These are phyloP conservation scores for Rutstroemia sp. DNA, from an alignment of 2,329 filamentous ascomycete genomes.

Conservation along the genomic window DNA sequence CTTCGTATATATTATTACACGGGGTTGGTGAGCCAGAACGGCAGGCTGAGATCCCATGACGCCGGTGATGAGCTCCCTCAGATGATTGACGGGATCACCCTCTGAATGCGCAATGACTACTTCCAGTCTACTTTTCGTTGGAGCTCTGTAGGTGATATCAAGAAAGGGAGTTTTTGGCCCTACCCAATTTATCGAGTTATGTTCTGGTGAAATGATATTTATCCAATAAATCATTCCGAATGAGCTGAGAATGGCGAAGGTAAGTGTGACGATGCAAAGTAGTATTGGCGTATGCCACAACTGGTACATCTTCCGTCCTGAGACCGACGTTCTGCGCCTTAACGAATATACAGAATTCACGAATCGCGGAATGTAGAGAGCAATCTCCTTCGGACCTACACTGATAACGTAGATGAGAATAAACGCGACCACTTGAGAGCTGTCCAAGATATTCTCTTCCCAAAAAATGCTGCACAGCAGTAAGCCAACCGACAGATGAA, in stretches of 20 bases:
- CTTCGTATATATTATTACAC: slow-evolving; percentile 26
- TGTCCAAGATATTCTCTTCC: slow-evolving; percentile 21
- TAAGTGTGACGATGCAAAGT: slow-evolving; percentile 15
- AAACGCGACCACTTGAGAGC: slow-evolving; percentile 21
- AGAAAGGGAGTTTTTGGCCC: slow-evolving; percentile 11
- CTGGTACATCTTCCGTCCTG: slow-evolving; percentile 11
- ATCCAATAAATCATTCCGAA: slow-evolving; percentile 21
- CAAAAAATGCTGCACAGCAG: slow-evolving; percentile 1
- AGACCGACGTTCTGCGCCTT: slow-evolving; percentile 13
- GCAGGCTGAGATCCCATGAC: slow-evolving; percentile 12
- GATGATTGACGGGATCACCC: slow-evolving; percentile 16
- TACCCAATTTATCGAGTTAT: slow-evolving; percentile 16
- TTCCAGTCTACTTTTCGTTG: slow-evolving; percentile 19
- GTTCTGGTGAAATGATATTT: slow-evolving; percentile 19
- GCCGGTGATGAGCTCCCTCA: slow-evolving; percentile 15
- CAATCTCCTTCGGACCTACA: slow-evolving; percentile 24
- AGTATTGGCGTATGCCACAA: slow-evolving; percentile 21
- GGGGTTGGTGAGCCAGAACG: slow-evolving; percentile 12
- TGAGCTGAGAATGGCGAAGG: slow-evolving; percentile 18
- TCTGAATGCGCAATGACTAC: slow-evolving; percentile 24
- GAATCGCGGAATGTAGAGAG: slow-evolving; percentile 20
- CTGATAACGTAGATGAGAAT: slow-evolving; percentile 20
- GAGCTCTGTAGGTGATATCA: slow-evolving; percentile 21
- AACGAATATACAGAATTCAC: slow-evolving; percentile 16
- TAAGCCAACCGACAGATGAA: slow-evolving; percentile 19